These are phyloP conservation scores for Cylindrotheca closterium DNA, from an alignment of 108 stramenopile species.

Conservation along the genomic window DNA sequence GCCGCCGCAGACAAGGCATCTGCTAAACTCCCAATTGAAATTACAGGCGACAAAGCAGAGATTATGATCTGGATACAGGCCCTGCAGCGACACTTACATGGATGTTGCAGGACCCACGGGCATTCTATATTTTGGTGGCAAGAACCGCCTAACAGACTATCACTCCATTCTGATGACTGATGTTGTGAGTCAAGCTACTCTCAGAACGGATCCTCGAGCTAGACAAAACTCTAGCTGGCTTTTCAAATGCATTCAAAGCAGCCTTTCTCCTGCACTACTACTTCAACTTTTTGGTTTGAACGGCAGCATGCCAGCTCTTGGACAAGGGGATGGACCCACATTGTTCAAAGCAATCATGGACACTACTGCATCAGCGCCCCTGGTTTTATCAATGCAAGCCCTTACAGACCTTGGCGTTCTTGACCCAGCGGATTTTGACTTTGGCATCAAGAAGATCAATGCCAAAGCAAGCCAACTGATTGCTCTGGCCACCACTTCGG, in stretches of 20 bases:
- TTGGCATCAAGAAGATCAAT: neutral
- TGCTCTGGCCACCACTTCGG: neutral
- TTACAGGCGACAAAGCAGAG: no score
- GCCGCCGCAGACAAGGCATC: neutral
- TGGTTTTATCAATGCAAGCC: neutral
- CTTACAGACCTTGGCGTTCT: neutral
- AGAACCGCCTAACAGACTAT: neutral
- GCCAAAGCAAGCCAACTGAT: neutral
- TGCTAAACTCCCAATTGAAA: neutral
- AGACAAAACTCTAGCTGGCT: neutral
- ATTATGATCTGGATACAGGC: no score
- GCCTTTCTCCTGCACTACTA: neutral
- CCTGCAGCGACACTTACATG: neutral
- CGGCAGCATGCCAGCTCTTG: neutral
- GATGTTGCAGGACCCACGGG: neutral
- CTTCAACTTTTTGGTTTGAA: neutral
- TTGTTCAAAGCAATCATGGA: neutral
- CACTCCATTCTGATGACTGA: neutral
- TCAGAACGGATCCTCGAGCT: constrained; percentile 1
- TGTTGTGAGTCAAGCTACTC: neutral
- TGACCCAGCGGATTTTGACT: neutral
- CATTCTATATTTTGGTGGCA: neutral
- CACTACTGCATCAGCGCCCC: neutral
- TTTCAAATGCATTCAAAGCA: neutral
- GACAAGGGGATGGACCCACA: neutral